phyloP scores from a whole-genome alignment of 768 basidiomycete genomes.

The Lyophyllum shimeji region DNA sequence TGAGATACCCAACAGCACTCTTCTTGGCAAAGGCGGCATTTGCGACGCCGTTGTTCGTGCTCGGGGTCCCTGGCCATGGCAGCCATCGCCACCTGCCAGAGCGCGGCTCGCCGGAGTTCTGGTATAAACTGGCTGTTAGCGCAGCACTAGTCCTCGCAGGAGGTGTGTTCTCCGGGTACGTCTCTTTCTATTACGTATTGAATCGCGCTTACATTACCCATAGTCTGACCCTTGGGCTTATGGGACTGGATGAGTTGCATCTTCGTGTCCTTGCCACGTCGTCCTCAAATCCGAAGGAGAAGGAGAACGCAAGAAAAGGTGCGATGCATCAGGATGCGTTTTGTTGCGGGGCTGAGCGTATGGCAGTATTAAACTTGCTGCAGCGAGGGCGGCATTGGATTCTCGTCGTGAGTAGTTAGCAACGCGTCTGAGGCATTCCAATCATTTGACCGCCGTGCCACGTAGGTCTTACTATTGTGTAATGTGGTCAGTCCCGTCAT shows the following conservation, averaged over 20 bases:
- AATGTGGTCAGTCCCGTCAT: constrained; percentile 66
- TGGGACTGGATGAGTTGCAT: constrained; percentile 93
- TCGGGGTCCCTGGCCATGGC: neutral
- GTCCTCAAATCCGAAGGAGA: constrained; percentile 72
- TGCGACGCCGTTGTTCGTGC: constrained; percentile 11
- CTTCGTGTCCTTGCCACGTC: constrained; percentile 82
- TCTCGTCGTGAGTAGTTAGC: constrained; percentile 62
- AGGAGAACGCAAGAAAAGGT: constrained; percentile 72
- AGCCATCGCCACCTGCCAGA: constrained; percentile 20
- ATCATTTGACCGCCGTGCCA: neutral
- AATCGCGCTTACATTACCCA: neutral
- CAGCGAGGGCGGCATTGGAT: constrained; percentile 86
- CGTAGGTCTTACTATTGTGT: constrained; percentile 77
- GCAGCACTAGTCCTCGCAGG: constrained; percentile 74
- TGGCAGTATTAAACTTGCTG: constrained; percentile 53
- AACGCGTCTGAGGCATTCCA: neutral
- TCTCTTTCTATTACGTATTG: constrained; percentile 1
- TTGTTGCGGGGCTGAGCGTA: neutral
- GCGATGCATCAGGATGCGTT: constrained; percentile 1
- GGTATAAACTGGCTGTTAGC: constrained; percentile 69
- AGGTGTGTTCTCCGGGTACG: constrained; percentile 91
- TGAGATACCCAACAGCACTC: constrained; percentile 13
- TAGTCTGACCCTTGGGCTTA: constrained; percentile 87
- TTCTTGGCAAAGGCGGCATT: constrained; percentile 6
- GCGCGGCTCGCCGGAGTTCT: constrained; percentile 66